Evolutionary conservation across 192 early-diverging fungal species (phyloP).

Genomic region (Coemansia sp.): DNA sequence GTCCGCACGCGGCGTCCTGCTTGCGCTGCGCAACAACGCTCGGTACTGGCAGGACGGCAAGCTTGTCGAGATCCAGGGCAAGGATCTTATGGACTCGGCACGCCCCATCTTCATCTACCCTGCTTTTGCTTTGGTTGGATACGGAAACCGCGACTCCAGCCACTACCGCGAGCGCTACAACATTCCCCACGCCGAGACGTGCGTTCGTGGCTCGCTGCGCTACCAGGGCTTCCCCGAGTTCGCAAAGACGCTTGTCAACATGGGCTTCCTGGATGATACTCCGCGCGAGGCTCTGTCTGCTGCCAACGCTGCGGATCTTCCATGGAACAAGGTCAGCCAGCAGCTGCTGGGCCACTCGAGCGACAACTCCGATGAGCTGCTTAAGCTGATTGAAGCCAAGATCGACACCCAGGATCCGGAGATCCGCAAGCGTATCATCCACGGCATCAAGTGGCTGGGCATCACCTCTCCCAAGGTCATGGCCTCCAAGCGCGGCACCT

Average conservation of each 20-base stretch:
- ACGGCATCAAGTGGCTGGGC: constrained; percentile 86
- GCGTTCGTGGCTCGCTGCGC: constrained; percentile 92
- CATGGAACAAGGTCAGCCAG: constrained; percentile 79
- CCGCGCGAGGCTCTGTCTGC: constrained; percentile 62
- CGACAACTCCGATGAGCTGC: constrained; percentile 53
- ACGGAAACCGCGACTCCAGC: constrained; percentile 97
- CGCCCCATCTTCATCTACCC: constrained; percentile 93
- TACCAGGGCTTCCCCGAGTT: constrained; percentile 98
- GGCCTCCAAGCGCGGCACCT: constrained; percentile 71
- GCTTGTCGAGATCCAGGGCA: constrained; percentile 77
- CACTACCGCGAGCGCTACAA: constrained; percentile 91
- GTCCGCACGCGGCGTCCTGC: constrained; percentile 96
- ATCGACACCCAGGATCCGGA: constrained; percentile 60
- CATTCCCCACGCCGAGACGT: constrained; percentile 90
- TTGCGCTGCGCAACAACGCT: constrained; percentile 93
- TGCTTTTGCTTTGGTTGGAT: constrained; percentile 92
- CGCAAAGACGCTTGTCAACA: constrained; percentile 88
- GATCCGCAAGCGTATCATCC: constrained; percentile 61
- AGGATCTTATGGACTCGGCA: constrained; percentile 88
- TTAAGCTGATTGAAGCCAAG: constrained; percentile 66
- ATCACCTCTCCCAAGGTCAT: constrained; percentile 70
- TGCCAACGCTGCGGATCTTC: constrained; percentile 54
- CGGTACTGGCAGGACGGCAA: constrained; percentile 89
- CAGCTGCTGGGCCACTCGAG: constrained; percentile 49
- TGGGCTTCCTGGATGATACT: constrained; percentile 87